Evolutionary conservation across 164 flowering plant genomes (phyloP).

Genomic region (Chloranthus sessilifolius): DNA sequence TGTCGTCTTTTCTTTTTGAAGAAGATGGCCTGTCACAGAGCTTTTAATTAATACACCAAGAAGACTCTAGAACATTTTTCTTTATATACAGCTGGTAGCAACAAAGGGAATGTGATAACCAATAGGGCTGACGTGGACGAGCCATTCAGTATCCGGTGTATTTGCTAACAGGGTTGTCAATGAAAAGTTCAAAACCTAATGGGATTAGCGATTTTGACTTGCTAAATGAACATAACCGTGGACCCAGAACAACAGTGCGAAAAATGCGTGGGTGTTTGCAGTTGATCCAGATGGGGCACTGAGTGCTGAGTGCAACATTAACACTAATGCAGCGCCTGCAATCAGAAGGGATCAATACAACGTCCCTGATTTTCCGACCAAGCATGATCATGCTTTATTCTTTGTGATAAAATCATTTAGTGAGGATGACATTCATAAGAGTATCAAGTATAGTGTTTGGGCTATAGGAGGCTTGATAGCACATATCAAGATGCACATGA

Average conservation of each 20-base stretch:
- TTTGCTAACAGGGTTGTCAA: too few species aligned
- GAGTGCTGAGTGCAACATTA: slow-evolving; percentile 16
- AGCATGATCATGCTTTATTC: slow-evolving; percentile 55
- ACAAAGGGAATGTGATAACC: too few species aligned
- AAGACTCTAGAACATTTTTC: too few species aligned
- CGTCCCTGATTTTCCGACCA: slow-evolving; percentile 43
- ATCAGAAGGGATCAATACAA: slow-evolving; percentile 49
- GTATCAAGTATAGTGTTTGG: slow-evolving; percentile 84
- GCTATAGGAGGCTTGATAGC: slow-evolving; percentile 60
- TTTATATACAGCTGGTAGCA: too few species aligned
- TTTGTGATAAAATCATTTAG: slow-evolving; percentile 84
- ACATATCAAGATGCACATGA: slow-evolving; percentile 60
- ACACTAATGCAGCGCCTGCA: slow-evolving; percentile 14
- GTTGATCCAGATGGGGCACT: slow-evolving; percentile 19
- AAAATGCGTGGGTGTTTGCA: slow-evolving; percentile 17
- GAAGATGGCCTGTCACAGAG: too few species aligned
- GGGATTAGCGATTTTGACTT: slow-evolving; percentile 26
- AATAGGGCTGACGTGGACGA: too few species aligned
- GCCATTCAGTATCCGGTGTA: too few species aligned
- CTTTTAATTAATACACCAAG: too few species aligned
- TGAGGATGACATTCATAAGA: slow-evolving; percentile 79
- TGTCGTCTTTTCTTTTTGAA: too few species aligned
- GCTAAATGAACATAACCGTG: slow-evolving; percentile 49
- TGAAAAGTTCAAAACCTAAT: slow-evolving; percentile 37
- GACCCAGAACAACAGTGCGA: slow-evolving; percentile 39